phyloP scores from a whole-genome alignment of 768 basidiomycete genomes.

The Lactarius sp. region DNA sequence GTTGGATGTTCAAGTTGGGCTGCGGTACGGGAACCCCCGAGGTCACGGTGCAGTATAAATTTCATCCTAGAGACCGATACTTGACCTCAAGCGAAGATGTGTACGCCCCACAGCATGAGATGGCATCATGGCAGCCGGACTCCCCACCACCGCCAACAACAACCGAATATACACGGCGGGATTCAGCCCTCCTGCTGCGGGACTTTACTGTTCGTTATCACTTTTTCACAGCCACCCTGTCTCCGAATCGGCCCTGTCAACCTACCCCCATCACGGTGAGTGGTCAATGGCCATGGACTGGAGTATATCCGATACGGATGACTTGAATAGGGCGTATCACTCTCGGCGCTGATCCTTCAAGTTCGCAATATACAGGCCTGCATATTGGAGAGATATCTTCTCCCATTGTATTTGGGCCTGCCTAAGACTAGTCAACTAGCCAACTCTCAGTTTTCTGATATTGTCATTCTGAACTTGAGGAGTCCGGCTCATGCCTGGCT shows the following conservation, averaged over 20 bases:
- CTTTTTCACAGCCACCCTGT: not conserved
- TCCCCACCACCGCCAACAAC: not conserved
- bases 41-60: too few species aligned
- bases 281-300: too few species aligned
- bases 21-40: too few species aligned
- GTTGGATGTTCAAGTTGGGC: too few species aligned
- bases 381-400: not conserved
- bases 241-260: not conserved
- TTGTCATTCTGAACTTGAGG: not conserved
- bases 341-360: not conserved
- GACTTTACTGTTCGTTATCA: not conserved
- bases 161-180: not conserved
- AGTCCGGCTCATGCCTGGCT: not conserved
- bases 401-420: not conserved
- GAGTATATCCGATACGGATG: too few species aligned
- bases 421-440: too few species aligned
- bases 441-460: not conserved
- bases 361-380: not conserved
- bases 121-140: too few species aligned
- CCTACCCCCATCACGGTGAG: not conserved
- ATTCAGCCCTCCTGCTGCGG: not conserved
- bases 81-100: not conserved
- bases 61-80: not conserved
- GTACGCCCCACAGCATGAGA: not conserved
- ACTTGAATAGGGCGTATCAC: too few species aligned